These are phyloP conservation scores for Oehlia diaphana DNA, from an alignment of 192 early-diverging fungal species.

Conservation along the genomic window DNA sequence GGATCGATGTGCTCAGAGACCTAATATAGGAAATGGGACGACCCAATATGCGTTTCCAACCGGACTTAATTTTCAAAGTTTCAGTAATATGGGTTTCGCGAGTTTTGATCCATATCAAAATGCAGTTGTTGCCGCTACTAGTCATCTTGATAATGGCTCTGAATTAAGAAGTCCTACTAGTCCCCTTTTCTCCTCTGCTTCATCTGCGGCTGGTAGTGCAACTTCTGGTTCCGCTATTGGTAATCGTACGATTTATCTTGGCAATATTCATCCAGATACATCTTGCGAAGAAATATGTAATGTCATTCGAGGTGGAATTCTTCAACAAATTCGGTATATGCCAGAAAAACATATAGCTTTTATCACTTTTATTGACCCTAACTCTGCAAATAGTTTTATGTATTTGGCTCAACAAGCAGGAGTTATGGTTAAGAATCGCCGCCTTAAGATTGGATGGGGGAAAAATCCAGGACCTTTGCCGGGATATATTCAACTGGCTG, in stretches of 20 bases:
- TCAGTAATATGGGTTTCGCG: slow-evolving; percentile 31
- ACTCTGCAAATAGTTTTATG: slow-evolving; percentile 62
- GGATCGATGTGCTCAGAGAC: slow-evolving; percentile 70
- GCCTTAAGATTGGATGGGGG: slow-evolving; percentile 82
- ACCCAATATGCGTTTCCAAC: slow-evolving; percentile 29
- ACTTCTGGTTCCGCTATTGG: slow-evolving; percentile 35
- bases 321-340: slow-evolving; percentile 75
- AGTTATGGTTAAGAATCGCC: slow-evolving; percentile 68
- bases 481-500: slow-evolving; percentile 39
- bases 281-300: slow-evolving; percentile 84
- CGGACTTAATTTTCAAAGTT: slow-evolving; percentile 29
- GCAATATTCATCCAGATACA: slow-evolving; percentile 74
- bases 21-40: neutral
- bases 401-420: slow-evolving; percentile 59
- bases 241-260: slow-evolving; percentile 87
- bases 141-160: slow-evolving; percentile 23
- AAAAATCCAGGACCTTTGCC: slow-evolving; percentile 60
- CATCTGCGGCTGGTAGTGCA: slow-evolving; percentile 26
- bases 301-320: slow-evolving; percentile 81
- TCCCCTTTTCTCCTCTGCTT: slow-evolving; percentile 23
- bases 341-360: slow-evolving; percentile 82
- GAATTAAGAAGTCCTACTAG: slow-evolving; percentile 25
- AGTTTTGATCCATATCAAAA: slow-evolving; percentile 32
- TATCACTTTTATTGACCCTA: slow-evolving; percentile 80
- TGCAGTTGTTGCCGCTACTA: slow-evolving; percentile 23